Base-by-base conservation (phyloP, 73 alveolate species). In the Paramecium primaurelia region DNA sequence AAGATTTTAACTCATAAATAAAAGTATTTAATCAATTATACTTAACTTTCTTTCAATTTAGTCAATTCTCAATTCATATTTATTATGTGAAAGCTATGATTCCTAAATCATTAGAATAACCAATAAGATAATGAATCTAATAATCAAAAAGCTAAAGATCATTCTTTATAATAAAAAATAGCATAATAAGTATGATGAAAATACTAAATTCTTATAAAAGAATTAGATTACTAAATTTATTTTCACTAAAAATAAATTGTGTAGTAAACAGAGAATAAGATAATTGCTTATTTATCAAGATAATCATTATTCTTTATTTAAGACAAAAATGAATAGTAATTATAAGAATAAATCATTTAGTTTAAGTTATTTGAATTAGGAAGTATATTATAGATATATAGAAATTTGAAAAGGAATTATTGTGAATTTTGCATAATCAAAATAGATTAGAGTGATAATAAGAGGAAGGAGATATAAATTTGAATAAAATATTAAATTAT, bases 1-100 rank as follows among this genome's bases (percentile, higher is more conserved):
- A 97, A 99, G 93, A 97, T 94, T 59, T 96, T 97, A 77, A 92
- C 94, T 89, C 93, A 93, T 92, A 96, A 90, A 51, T 96, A 97
- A 75, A 54, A 34, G 28, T 64, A 22, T 54, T 54, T 54, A 18
- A 18, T 54, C 22, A 25, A 18, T 34, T 54, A 18, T 54, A 36
- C 22, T 54, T 18, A 18, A 54, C 69, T 6, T 54, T 16, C 69
- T 54, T 54, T 54, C 32, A 16, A 49, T 49, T 12, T 16, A 14
- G 60, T 49, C 8, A 49, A 14, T 49, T 40, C 49, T 8, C 12
- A 40, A 40, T 40, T 40, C 12, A 40, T 40, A 8, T 40, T 10
- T 3, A 5, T 40, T 40, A 8, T 40, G 49, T 7, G 49, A 10
- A 40, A 8, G 49, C 49, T 40, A 40, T 40, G 16, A 40, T 40